These are phyloP conservation scores for Trichoderma atrobrunneum DNA, from an alignment of 2,329 filamentous ascomycete species.

Conservation along the genomic window DNA sequence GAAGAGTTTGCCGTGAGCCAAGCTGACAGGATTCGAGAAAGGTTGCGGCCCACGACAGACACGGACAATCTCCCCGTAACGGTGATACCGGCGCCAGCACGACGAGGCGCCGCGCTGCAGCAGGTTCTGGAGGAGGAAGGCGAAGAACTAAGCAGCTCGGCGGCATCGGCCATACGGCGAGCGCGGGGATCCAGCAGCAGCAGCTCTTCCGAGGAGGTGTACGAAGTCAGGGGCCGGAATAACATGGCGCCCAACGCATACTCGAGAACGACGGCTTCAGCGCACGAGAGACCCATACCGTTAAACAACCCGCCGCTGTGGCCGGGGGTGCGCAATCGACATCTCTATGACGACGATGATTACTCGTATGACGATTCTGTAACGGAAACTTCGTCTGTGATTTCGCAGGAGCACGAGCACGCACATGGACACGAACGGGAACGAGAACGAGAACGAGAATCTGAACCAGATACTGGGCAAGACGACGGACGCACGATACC, in stretches of 20 bases:
- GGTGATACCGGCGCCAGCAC: constrained; percentile 60
- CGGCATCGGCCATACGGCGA: constrained; percentile 16
- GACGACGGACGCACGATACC: constrained; percentile 1
- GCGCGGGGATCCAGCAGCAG: constrained; percentile 22
- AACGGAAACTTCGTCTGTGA: constrained; percentile 31
- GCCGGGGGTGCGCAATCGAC: constrained; percentile 39
- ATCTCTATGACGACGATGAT: constrained; percentile 35
- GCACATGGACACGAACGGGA: constrained; percentile 17
- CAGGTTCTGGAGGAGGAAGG: constrained; percentile 55
- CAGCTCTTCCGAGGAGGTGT: constrained; percentile 23
- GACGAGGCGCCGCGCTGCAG: constrained; percentile 56
- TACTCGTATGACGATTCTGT: constrained; percentile 32
- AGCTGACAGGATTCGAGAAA: constrained; percentile 58
- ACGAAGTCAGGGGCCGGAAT: neutral
- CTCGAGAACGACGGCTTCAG: constrained; percentile 20
- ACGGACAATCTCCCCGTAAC: constrained; percentile 56
- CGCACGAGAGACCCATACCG: constrained; percentile 29
- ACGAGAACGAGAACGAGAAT: constrained; percentile 27
- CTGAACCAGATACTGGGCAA: constrained; percentile 21
- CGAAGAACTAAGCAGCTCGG: constrained; percentile 24
- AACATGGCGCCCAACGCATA: constrained; percentile 9
- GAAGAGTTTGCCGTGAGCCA: constrained; percentile 62
- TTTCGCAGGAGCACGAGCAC: constrained; percentile 24
- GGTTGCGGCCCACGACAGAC: constrained; percentile 51
- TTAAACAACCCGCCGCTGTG: constrained; percentile 41